Base-by-base conservation (phyloP, 371 early-diverging fungal species). In the Paramicrosporidium saccamoebae region DNA sequence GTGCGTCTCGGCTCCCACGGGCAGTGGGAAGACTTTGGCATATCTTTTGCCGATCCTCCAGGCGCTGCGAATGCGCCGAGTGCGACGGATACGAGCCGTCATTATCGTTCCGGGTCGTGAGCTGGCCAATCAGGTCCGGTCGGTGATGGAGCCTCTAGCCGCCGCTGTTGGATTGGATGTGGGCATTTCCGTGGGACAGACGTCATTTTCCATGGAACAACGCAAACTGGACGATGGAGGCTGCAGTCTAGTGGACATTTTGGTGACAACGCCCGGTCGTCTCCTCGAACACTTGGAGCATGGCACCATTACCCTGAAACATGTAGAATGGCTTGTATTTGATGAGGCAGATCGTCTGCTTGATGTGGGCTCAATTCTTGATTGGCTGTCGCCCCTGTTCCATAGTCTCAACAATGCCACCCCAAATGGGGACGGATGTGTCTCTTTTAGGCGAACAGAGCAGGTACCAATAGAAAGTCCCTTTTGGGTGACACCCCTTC, bases 291-390 rank as follows among this genome's bases (percentile, higher is more conserved):
- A 82, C 31, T 36, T 82, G 26, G 42, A 52, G 14, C 46, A 49
- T 1, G 86, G 86, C 11, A 71, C 69, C 31, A 78, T 79, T 32
- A 72, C 68, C n/a, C 43, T 88, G 11, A 63, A 67, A 20, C 79
- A 88, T 37, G 36, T 88, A 23, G 52, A 73, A 24, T 82, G 65
- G 35, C 38, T 82, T 42, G 67, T 68, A 12, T 16, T 63, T 40
- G 98, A 97, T 47, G 95, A 94, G 41, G 95, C 94, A 2, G 98
- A 97, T 50, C 65, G 84, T 12, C 39, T 92, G 17, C 37, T 90
- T n/a, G n/a, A n/a, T n/a, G n/a, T n/a, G n/a, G n/a, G n/a, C n/a
- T n/a, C n/a, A n/a, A n/a, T n/a, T n/a, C n/a, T n/a, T n/a, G n/a
- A n/a, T n/a, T n/a, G n/a, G n/a, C n/a, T n/a, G n/a, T n/a, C n/a